These are phyloP conservation scores for Phlebiopsis flavidoalba DNA, from an alignment of 768 basidiomycete species.

Conservation along the genomic window DNA sequence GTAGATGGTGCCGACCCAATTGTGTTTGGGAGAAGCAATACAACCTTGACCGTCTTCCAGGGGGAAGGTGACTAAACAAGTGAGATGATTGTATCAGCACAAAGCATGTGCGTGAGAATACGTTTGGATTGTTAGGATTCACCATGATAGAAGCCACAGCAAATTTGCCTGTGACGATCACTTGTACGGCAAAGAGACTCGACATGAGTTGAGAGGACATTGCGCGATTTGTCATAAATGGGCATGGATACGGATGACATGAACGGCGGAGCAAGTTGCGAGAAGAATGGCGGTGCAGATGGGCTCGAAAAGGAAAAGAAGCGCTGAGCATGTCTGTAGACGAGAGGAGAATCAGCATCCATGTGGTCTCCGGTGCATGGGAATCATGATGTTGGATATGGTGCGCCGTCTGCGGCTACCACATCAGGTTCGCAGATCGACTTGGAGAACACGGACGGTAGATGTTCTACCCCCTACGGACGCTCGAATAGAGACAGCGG, in stretches of 20 bases:
- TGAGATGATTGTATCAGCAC: neutral
- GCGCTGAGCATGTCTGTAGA: slow-evolving; percentile 49
- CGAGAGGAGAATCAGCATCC: neutral
- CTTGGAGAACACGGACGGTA: neutral
- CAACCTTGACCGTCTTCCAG: slow-evolving; percentile 74
- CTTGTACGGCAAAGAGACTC: slow-evolving; percentile 57
- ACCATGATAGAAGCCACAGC: slow-evolving; percentile 78
- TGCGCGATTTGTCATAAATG: slow-evolving; percentile 63
- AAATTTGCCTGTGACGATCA: slow-evolving; percentile 68
- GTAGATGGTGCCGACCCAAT: slow-evolving; percentile 85
- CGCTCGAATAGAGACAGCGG: too few species aligned
- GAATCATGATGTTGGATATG: neutral
- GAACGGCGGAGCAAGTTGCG: slow-evolving; percentile 65
- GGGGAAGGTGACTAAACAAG: slow-evolving; percentile 54
- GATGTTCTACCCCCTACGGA: neutral
- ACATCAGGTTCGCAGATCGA: too few species aligned
- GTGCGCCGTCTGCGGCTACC: neutral
- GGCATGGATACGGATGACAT: slow-evolving; percentile 77
- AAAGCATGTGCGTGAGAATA: neutral
- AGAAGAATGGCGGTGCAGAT: slow-evolving; percentile 80
- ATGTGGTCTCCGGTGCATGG: neutral
- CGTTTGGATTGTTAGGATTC: slow-evolving; percentile 21
- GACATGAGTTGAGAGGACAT: slow-evolving; percentile 53
- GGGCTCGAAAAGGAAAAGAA: slow-evolving; percentile 86
- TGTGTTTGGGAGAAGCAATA: slow-evolving; percentile 75